Base-by-base conservation (phyloP, 2,329 filamentous ascomycete genomes). In the Fusarium sp. region DNA sequence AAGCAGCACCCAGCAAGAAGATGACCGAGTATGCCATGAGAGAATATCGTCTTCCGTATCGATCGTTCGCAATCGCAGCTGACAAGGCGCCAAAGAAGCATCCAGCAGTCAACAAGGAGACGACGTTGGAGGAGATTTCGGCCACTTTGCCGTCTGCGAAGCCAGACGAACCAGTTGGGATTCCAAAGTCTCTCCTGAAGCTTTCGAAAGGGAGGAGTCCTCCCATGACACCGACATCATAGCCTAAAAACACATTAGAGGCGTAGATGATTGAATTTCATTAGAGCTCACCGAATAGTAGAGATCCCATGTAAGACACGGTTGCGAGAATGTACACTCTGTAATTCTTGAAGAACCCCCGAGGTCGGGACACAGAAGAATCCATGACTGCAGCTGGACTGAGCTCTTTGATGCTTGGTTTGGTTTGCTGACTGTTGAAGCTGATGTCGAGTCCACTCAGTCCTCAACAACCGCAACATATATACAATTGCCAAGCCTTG, bases 241-340 rank as follows among this genome's bases (percentile, higher is more conserved):
- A 57, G 13, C 54, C 54, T 57, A 3, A 3, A 35, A 18, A 10
- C 16, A 1, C 6, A 34, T 57, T 57, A 57, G 16, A 2, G 11
- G 34, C 8, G 5, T 5, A 5, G 7, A 57, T 11, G 23, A 27
- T 57, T 39, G 54, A 57, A 57, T 37, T 57, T 57, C 54, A 35
- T 57, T 57, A 25, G 23, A 16, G 25, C 56, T 27, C 18, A 20
- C 56, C 56, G 2, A 59, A 59, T 2, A 59, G 20, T 2, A 60
- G 57, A 32, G 37, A 60, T 32, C 57, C 57, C 57, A 60, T 60
- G 5, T 59, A 59, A 60, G 57, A 43, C 16, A 60, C 57, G 34
- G 57, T 60, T 25, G 39, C 57, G 11, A 60, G 57, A n/a, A 60
- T 60, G 25, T 45, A 45, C 25, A 60, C 57, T 30, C 27, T 11